phyloP scores from a whole-genome alignment of 495 filamentous ascomycete genomes.

The Annulohypoxylon stygium region DNA sequence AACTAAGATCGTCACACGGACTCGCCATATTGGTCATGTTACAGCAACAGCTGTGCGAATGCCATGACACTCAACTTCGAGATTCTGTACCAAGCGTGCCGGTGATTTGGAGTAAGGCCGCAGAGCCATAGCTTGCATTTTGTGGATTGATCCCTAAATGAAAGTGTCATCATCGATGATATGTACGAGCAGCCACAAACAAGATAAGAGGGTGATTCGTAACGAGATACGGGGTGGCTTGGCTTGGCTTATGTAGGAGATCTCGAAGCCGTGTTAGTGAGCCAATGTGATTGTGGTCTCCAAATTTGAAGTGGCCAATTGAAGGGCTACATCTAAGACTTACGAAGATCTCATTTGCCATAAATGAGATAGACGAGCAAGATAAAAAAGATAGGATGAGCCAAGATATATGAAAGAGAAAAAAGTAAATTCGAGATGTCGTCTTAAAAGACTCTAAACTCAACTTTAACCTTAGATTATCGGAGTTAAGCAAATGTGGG shows the following conservation, averaged over 20 bases:
- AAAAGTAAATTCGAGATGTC: conserved; percentile 3
- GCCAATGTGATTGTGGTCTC: not conserved
- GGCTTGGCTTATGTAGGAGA: conserved; percentile 31
- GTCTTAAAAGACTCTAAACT: not conserved
- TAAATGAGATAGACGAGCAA: not conserved
- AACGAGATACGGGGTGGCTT: conserved; percentile 39
- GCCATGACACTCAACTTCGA: not conserved
- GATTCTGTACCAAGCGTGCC: not conserved
- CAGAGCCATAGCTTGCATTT: not conserved
- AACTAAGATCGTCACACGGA: not conserved
- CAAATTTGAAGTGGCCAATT: conserved; percentile 1
- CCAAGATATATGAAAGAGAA: not conserved
- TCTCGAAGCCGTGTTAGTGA: conserved; percentile 10
- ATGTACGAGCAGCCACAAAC: conserved; percentile 16
- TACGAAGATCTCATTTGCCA: not conserved
- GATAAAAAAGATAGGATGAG: not conserved
- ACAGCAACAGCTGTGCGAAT: not conserved
- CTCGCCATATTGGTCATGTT: conserved; percentile 1
- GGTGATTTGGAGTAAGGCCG: conserved; percentile 3
- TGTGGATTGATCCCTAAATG: not conserved
- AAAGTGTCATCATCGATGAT: conserved; percentile 10
- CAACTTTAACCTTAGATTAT: conserved; percentile 2
- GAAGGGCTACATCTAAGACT: not conserved
- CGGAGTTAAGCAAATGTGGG: conserved; percentile 14
- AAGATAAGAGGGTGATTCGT: conserved; percentile 5